Evolutionary conservation across 225 moss, liverwort and hornwort genomes (phyloP), one percentile per base, ranked within the genome.

Genomic region (Pleurozium schreberi): DNA sequence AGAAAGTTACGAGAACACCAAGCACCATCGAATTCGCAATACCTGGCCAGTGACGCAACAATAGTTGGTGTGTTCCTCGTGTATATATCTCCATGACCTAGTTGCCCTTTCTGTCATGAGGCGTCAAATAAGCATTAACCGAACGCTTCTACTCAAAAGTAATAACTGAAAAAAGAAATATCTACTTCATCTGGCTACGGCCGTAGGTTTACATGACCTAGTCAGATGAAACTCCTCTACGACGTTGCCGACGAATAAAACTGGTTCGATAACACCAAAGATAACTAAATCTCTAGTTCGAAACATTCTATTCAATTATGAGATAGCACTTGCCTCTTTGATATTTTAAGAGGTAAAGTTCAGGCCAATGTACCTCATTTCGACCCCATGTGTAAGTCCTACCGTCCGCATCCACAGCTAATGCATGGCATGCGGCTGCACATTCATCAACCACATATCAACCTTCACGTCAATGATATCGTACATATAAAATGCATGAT

Each of bases 341-440:
- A 81, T 21, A 55, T 19, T 76, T 17, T 2, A n/a, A n/a, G 14
- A 68, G 81, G 26, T 40, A 11, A 83, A 68, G 25, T 81, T 75
- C 18, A 85, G 58, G 57, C 50, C 40, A 53, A 86, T 38, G 84
- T 93, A 98, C 98, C 97, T 98, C 98, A 88, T 98, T 98, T 68
- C 96, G 95, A 87, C 98, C 98, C 98, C 98, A 98, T 34, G 98
- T 96, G 83, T 93, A 98, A 88, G 96, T 96, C 87, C 94, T 94
- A 55, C 98, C 98, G 83, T 93, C 92, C 75, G 92, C 95, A 90
- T 98, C 98, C 81, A 97, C 90, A 67, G 98, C 98, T 82, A 98
- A 85, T 75, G 95, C 96, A 92, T 98, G 98, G 76, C 92, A 92
- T 62, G 98, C 95, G 61, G 97, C 97, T 97, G 95, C 93, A 91